These are phyloP conservation scores for Rhodotorula kratochvilovae DNA, from an alignment of 768 basidiomycete genomes.

Conservation along the genomic window DNA sequence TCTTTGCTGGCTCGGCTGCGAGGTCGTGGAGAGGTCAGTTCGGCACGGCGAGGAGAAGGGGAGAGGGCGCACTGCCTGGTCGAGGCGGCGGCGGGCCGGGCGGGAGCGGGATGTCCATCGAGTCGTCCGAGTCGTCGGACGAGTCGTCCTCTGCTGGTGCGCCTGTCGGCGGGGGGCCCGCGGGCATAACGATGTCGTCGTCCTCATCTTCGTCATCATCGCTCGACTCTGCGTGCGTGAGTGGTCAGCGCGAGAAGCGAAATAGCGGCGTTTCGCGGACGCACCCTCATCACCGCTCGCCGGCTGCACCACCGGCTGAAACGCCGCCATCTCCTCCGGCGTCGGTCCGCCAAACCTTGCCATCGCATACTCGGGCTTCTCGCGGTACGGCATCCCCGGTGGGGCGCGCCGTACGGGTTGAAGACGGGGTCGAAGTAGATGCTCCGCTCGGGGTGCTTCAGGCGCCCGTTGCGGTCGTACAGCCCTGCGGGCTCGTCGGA, in stretches of 20 bases:
- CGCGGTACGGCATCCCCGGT: slow-evolving; percentile 93
- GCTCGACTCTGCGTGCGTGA: slow-evolving; percentile 52
- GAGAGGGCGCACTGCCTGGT: background rate
- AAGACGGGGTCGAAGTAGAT: slow-evolving; percentile 87
- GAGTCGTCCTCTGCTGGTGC: slow-evolving; percentile 32
- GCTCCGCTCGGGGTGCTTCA: slow-evolving; percentile 54
- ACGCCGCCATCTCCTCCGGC: slow-evolving; percentile 25
- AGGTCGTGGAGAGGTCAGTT: background rate
- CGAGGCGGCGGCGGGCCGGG: slow-evolving; percentile 48
- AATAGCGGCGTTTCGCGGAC: background rate
- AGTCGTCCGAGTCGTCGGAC: slow-evolving; percentile 43
- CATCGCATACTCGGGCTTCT: slow-evolving; percentile 47
- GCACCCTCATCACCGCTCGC: background rate
- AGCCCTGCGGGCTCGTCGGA: slow-evolving; percentile 24
- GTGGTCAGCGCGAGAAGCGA: background rate
- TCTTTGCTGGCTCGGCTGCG: background rate
- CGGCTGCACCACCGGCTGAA: slow-evolving; percentile 7
- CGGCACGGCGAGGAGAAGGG: background rate
- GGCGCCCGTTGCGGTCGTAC: slow-evolving; percentile 47
- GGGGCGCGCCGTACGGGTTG: slow-evolving; percentile 89
- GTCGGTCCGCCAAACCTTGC: slow-evolving; percentile 25
- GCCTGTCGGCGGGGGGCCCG: slow-evolving; percentile 60
- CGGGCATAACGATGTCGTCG: slow-evolving; percentile 85
- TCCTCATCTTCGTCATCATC: slow-evolving; percentile 56
- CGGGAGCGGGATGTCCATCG: slow-evolving; percentile 48